phyloP scores from a whole-genome alignment of 768 basidiomycete species.

The Panaeolus papilionaceus region DNA sequence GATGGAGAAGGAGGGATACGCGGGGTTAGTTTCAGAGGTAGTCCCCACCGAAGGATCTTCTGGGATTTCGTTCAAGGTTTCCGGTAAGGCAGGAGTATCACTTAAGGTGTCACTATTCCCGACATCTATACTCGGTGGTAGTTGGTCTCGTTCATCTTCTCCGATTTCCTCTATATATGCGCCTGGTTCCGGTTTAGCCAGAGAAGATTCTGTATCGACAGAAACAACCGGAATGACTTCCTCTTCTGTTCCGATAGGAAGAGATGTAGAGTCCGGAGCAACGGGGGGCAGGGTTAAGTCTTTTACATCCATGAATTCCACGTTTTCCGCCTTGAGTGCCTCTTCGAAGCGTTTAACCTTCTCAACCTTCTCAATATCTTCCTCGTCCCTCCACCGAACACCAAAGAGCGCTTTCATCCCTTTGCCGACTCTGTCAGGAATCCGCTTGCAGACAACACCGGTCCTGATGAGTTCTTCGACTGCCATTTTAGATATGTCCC shows the following conservation, averaged over 20 bases:
- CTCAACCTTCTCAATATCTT: constrained; percentile 22
- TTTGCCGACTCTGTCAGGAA: constrained; percentile 45
- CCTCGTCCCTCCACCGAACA: constrained; percentile 25
- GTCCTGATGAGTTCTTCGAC: constrained; percentile 46
- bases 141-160: not conserved
- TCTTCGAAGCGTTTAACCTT: constrained; percentile 42
- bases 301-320: constrained; percentile 30
- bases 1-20: constrained; percentile 3
- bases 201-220: not conserved
- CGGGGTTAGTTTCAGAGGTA: not conserved
- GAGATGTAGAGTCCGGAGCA: not conserved
- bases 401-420: constrained; percentile 28
- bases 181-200: not conserved
- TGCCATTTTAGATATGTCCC: constrained; percentile 47
- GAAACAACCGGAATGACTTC: not conserved
- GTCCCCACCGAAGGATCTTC: not conserved
- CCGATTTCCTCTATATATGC: constrained; percentile 18
- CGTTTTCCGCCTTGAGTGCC: constrained; percentile 42
- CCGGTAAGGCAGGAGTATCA: not conserved
- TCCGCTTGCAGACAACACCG: constrained; percentile 34
- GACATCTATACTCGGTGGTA: not conserved
- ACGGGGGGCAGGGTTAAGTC: constrained; percentile 14
- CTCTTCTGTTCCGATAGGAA: not conserved
- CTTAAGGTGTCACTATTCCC: not conserved
- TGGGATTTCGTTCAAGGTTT: not conserved